Evolutionary conservation across 2,329 filamentous ascomycete genomes (phyloP), one percentile per base, ranked within the genome.

Genomic region (Mycosphaerelloides madeirae): DNA sequence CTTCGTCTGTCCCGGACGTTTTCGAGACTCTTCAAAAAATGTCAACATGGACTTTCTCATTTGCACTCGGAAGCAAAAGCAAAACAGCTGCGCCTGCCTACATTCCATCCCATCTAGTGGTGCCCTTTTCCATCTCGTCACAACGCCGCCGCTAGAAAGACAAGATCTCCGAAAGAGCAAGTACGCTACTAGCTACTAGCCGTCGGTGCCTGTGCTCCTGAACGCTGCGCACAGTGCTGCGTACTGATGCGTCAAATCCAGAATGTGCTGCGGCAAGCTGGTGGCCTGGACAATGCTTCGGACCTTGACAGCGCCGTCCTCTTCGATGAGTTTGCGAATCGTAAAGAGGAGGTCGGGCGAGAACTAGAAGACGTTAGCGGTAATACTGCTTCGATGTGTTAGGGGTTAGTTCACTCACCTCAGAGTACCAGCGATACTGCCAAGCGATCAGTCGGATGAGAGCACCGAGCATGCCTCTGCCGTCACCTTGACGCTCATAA

Each of bases 401-500:
- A 19, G 7, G 9, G 25, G 38, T 65, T 38, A 63, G 53, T 32
- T 39, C 48, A 7, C 70, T 60, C 67, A 84, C 81, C 78, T 98
- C 93, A 44, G 90, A 96, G 72, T 98, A 98, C 93, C 93, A 98
- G 56, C 93, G 79, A 70, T 96, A 98, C 70, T 98, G 93, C 93
- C 93, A 98, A 11, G 91, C 93, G 28, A 97, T 87, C 32, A 98
- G 74, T 41, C 89, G 77, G 54, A 98, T 96, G 46, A 96, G 75
- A n/a, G 87, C 83, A 20, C 83, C 85, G 6, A 97, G 78, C 45
- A 84, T 87, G 49, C 89, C 85, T 49, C 88, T 76, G 3, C 87
- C 89, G 67, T 87, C 87, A 60, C 85, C 86, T 46, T 78, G 77
- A 62, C 80, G 80, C 68, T 94, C 85, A 56, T 89, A 88, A 37